Percentiles rank a stretch among this genome's conserved stretches.
Conservation (phyloP, 2,329 filamentous ascomycete genomes). For the Aureobasidium musti region DNA sequence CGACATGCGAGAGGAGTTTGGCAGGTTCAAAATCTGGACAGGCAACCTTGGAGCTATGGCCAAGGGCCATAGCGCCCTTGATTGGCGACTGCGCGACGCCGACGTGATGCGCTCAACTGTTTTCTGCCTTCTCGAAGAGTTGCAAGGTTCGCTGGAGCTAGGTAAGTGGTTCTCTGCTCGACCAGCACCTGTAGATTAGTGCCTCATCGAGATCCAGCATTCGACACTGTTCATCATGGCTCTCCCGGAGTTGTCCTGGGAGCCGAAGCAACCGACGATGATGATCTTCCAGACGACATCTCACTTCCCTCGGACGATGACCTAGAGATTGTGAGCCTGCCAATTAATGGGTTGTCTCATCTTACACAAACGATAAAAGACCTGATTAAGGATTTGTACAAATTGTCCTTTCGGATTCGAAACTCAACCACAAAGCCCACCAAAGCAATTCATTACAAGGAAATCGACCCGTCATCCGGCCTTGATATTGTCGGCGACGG, state of each 20-base stretch:
- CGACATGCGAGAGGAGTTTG: neutral
- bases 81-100: constrained; percentile 3
- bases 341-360: neutral
- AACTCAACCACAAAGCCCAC: neutral
- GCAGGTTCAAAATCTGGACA: constrained; percentile 1
- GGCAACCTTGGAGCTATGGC: constrained; percentile 11
- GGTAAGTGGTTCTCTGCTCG: too few relatives aligned
- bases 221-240: neutral
- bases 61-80: constrained; percentile 10
- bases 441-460: neutral
- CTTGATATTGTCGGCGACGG: constrained; percentile 6
- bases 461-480: neutral
- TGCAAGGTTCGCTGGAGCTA: neutral
- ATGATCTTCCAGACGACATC: neutral
- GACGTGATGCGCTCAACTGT: constrained; percentile 1
- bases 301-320: constrained; percentile 13
- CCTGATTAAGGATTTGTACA: neutral
- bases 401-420: constrained; percentile 3
- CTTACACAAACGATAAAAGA: neutral
- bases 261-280: neutral
- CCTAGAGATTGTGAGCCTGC: neutral
- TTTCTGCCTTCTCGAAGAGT: neutral
- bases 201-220: neutral
- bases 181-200: too few relatives aligned
- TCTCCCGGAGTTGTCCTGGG: neutral